Percentiles rank a stretch among this genome's conserved stretches.
phyloP scores from a whole-genome alignment of 2,329 filamentous ascomycete genomes.

The Septoria petroselini region DNA sequence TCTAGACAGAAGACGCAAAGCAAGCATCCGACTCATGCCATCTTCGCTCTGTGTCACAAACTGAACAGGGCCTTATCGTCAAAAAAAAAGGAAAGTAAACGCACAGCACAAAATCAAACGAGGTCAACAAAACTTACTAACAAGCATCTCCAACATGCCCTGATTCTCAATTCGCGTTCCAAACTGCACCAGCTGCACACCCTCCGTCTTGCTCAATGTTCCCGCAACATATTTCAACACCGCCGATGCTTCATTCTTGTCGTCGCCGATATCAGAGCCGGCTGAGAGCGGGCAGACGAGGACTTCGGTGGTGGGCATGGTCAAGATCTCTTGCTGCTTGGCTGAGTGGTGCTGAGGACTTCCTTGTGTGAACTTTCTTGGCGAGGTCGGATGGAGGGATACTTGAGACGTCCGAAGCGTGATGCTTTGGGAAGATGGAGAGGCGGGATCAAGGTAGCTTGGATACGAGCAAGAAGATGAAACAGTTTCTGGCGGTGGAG shows the following conservation, averaged over 20 bases:
- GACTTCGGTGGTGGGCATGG: constrained; percentile 41
- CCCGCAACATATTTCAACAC: constrained; percentile 37
- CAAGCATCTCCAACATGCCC: constrained; percentile 38
- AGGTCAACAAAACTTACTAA: constrained; percentile 45
- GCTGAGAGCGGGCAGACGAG: constrained; percentile 41
- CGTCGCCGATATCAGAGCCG: constrained; percentile 37
- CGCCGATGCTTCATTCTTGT: constrained; percentile 29
- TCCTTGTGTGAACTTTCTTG: background rate
- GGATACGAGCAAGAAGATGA: background rate
- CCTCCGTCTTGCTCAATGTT: constrained; percentile 40
- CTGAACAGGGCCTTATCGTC: too few relatives aligned
- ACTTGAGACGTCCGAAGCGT: background rate
- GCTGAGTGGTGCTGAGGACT: background rate
- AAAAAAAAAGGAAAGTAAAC: too few relatives aligned
- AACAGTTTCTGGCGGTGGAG: background rate
- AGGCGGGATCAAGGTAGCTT: background rate
- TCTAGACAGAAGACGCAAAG: too few relatives aligned
- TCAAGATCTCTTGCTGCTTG: background rate
- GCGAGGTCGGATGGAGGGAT: background rate
- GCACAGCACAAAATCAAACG: too few relatives aligned
- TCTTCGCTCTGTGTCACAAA: too few relatives aligned
- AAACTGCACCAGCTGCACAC: constrained; percentile 39
- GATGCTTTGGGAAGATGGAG: background rate
- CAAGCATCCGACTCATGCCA: too few relatives aligned
- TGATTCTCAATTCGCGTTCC: constrained; percentile 44